Percentiles rank a stretch among this genome's conserved stretches.
Evolutionary conservation across 176 grass and related monocot species (phyloP).

Genomic region (Stipa capillata): DNA sequence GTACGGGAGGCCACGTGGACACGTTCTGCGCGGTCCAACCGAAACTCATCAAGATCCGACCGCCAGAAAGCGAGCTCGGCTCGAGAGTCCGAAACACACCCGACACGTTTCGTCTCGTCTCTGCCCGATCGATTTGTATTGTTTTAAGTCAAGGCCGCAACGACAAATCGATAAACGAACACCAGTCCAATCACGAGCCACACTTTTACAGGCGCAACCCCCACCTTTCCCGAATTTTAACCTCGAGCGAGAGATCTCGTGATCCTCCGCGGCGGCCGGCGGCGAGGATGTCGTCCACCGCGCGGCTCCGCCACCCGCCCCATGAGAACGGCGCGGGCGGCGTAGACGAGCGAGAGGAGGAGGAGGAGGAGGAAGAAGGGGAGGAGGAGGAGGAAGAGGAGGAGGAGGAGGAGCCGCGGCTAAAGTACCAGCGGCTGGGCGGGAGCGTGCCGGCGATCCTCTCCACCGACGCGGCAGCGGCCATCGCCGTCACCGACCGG

Average conservation of each 20-base stretch:
- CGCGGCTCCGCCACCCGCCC: slow-evolving; percentile 24
- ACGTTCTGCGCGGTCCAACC: no score
- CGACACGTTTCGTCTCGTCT: neutral
- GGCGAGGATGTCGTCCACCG: slow-evolving; percentile 40
- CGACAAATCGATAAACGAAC: slow-evolving; percentile 24
- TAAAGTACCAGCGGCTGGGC: slow-evolving; percentile 92
- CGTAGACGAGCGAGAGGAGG: slow-evolving; percentile 44
- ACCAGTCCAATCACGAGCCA: neutral
- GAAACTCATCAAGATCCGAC: no score
- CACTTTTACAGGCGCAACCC: slow-evolving; percentile 1
- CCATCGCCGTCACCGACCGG: slow-evolving; percentile 82
- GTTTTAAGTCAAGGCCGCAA: slow-evolving; percentile 7
- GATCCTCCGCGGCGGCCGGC: slow-evolving; percentile 6
- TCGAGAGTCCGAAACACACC: neutral
- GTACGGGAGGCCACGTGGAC: no score
- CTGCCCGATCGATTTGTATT: neutral
- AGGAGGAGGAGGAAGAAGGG: slow-evolving; percentile 25
- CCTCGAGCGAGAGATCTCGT: slow-evolving; percentile 9
- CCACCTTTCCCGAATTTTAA: neutral
- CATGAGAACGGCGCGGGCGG: slow-evolving; percentile 62
- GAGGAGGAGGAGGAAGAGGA: slow-evolving; percentile 35
- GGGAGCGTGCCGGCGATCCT: slow-evolving; percentile 77
- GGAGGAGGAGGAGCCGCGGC: slow-evolving; percentile 78
- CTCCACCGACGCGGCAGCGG: slow-evolving; percentile 65
- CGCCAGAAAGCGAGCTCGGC: no score